phyloP scores from a whole-genome alignment of 2,329 filamentous ascomycete genomes.

The Ramularia collo-cygni region DNA sequence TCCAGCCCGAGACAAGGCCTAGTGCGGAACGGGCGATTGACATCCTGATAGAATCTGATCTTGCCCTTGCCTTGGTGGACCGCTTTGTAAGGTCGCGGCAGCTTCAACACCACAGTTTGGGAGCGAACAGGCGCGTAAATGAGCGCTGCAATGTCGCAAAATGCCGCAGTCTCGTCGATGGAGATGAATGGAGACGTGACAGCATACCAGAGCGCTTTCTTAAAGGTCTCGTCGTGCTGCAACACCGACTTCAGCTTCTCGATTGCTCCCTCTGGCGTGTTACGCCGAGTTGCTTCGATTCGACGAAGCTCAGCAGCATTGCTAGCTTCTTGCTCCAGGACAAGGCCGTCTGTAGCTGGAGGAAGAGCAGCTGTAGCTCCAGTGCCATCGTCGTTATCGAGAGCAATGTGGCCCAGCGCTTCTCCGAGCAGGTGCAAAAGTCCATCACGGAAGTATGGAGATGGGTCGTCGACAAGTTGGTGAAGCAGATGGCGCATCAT shows the following conservation, averaged over 20 bases:
- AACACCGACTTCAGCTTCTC: conserved; percentile 50
- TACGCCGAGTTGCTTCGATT: conserved; percentile 47
- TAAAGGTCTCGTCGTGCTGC: conserved; percentile 42
- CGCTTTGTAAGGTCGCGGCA: conserved; percentile 52
- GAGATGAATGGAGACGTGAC: conserved; percentile 45
- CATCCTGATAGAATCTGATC: conserved; percentile 27
- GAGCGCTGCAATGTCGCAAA: conserved; percentile 51
- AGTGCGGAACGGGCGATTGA: conserved; percentile 17
- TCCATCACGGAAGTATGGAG: conserved; percentile 50
- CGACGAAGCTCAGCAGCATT: conserved; percentile 43
- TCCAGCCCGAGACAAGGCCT: conserved; percentile 23
- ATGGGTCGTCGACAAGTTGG: conserved; percentile 50
- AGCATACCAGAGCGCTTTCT: conserved; percentile 50
- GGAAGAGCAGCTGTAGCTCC: conserved; percentile 26
- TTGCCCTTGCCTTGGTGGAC: conserved; percentile 47
- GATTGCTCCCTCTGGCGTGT: conserved; percentile 51
- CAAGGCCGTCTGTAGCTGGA: conserved; percentile 38
- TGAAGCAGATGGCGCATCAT: conserved; percentile 52
- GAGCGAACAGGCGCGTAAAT: conserved; percentile 49
- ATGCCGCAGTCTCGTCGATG: conserved; percentile 48
- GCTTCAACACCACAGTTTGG: conserved; percentile 44
- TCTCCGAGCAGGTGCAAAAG: conserved; percentile 48
- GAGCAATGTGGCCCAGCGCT: conserved; percentile 52
- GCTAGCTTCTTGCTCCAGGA: conserved; percentile 51
- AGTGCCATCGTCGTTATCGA: conserved; percentile 41